Percentiles rank a stretch among this genome's conserved stretches.
phyloP scores from a whole-genome alignment of 106 monocot genomes.

The Iris macrosiphon region DNA sequence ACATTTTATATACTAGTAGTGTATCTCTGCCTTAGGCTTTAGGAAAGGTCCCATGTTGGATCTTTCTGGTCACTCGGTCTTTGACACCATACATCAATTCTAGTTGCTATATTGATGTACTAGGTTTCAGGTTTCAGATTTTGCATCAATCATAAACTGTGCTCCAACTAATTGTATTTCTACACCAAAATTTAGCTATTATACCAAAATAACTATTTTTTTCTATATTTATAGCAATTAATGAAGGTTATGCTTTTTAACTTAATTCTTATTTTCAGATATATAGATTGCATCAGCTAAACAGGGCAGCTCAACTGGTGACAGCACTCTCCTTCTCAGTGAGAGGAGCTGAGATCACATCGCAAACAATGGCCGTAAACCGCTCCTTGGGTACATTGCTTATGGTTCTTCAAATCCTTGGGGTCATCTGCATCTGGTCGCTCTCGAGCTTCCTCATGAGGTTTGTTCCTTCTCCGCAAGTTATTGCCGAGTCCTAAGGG shows the following conservation, averaged over 20 bases:
- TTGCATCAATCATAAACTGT: no score
- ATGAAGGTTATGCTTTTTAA: background rate
- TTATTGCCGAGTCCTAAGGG: constrained; percentile 9
- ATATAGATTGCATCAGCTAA: constrained; percentile 90
- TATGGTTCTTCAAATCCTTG: constrained; percentile 82
- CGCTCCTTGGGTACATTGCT: constrained; percentile 71
- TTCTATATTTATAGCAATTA: no score
- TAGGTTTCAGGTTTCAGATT: no score
- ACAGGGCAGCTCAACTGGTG: constrained; percentile 90
- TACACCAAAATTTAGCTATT: no score
- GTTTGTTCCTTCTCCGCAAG: constrained; percentile 52
- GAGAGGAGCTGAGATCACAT: constrained; percentile 70
- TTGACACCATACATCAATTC: no score
- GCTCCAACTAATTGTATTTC: no score
- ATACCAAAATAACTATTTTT: no score
- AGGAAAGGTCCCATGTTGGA: no score
- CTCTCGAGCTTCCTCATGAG: constrained; percentile 90
- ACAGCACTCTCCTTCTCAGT: constrained; percentile 85
- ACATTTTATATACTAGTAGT: no score
- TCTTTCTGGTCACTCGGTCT: no score
- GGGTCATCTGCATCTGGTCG: constrained; percentile 92
- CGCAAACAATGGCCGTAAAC: constrained; percentile 77
- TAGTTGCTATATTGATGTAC: no score
- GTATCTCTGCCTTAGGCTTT: no score
- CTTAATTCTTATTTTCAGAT: constrained; percentile 39